These are phyloP conservation scores for Funneliformis caledonium DNA, from an alignment of 371 early-diverging fungal species.

Conservation along the genomic window DNA sequence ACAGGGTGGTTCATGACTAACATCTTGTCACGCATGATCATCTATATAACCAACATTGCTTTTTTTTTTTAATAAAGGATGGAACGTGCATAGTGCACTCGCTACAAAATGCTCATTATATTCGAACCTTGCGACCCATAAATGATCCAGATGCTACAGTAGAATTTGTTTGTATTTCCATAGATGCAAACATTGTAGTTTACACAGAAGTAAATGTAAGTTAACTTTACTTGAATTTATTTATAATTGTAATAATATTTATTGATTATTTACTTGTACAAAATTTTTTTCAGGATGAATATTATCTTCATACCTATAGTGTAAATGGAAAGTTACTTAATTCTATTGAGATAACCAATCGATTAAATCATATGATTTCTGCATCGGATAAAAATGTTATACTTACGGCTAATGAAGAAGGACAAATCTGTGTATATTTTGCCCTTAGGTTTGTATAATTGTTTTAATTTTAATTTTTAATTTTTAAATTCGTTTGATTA, in stretches of 20 bases:
- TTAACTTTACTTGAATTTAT: neutral
- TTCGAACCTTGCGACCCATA: slow-evolving; percentile 51
- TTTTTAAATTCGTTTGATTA: neutral
- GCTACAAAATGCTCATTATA: slow-evolving; percentile 51
- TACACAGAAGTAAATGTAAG: slow-evolving; percentile 48
- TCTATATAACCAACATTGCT: neutral
- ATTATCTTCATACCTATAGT: slow-evolving; percentile 35
- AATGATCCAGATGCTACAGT: slow-evolving; percentile 42
- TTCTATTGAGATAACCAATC: neutral
- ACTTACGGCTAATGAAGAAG: slow-evolving; percentile 15
- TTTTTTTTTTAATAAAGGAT: slow-evolving; percentile 45
- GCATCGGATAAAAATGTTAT: slow-evolving; percentile 20
- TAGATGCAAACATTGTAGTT: slow-evolving; percentile 45
- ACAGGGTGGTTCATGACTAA: too few relatives aligned
- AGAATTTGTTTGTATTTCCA: slow-evolving; percentile 47
- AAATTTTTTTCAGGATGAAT: slow-evolving; percentile 8
- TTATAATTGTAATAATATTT: neutral
- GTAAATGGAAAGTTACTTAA: slow-evolving; percentile 38
- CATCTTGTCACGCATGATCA: neutral
- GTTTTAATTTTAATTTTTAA: neutral
- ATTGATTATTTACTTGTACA: neutral
- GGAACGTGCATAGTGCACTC: slow-evolving; percentile 61
- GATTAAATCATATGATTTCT: slow-evolving; percentile 30
- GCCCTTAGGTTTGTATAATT: slow-evolving; percentile 22
- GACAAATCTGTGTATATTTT: slow-evolving; percentile 30